Evolutionary conservation across 164 flowering plant genomes (phyloP), one percentile per base, ranked within the genome.

Genomic region (Chimonanthus salicifolius): DNA sequence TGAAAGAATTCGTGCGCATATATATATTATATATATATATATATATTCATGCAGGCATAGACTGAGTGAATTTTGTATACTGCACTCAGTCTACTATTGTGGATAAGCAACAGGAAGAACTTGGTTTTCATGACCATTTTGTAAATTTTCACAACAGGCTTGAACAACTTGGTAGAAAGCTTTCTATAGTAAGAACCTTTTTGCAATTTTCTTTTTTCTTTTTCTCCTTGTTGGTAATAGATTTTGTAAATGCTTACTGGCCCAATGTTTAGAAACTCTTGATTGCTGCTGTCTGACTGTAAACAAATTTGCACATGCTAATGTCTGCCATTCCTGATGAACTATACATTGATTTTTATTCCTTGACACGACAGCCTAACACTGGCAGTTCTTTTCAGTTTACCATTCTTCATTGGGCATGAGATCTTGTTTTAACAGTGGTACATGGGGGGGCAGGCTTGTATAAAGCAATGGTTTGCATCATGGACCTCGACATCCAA

Each of bases 1-100:
- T 60, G 20, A 10, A 5, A 45, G 4, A 64, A 44, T 33, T 63
- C 66, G 15, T 47, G 48, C 16, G 13, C 45, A 43, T 5, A 45
- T 45, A 43, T 44, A 6, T 18, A 45, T 3, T 18, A n/a, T 20
- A 62, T 62, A 33, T 58, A 33, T 67, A 21, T 69, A 69, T 47
- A n/a, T n/a, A n/a, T n/a, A n/a, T n/a, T 46, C 44, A 15, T 62
- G 72, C 66, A 65, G 70, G 74, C 45, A 67, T 72, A 73, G 80
- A 79, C 83, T 82, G 89, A 74, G 91, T 85, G 88, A 84, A 83
- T 89, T 87, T 89, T 89, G 91, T 78, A 74, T 66, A 8, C 77
- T 69, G 72, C 90, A 82, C 89, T 86, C 82, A 68, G 87, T 78
- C 79, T 64, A 72, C 64, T 69, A 71, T 65, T 68, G 78, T 76